These are phyloP conservation scores for Ottelia alismoides DNA, from an alignment of 106 monocot species.

Conservation along the genomic window DNA sequence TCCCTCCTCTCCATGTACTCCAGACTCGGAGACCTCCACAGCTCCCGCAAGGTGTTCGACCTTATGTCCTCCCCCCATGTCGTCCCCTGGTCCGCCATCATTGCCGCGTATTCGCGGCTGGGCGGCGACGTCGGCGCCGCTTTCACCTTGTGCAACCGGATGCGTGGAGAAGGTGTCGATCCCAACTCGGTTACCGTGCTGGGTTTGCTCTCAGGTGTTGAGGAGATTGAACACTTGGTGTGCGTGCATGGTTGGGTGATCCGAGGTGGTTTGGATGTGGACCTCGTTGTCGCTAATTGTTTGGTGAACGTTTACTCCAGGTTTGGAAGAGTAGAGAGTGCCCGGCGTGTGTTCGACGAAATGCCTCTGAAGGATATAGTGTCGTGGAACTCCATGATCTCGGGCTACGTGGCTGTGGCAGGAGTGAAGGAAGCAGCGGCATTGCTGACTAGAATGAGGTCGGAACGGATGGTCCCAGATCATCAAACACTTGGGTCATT, in stretches of 20 bases:
- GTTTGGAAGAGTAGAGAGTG: slow-evolving; percentile 12
- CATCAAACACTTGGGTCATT: slow-evolving; percentile 41
- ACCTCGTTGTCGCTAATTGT: slow-evolving; percentile 35
- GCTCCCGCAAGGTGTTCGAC: slow-evolving; percentile 44
- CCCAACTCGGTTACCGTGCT: slow-evolving; percentile 53
- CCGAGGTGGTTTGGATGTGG: slow-evolving; percentile 17
- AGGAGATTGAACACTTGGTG: slow-evolving; percentile 6
- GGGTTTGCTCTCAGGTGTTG: slow-evolving; percentile 30
- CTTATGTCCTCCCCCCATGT: slow-evolving; percentile 21
- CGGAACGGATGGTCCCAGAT: slow-evolving; percentile 21
- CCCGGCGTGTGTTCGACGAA: slow-evolving; percentile 38
- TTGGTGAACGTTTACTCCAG: slow-evolving; percentile 33
- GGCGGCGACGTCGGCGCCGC: slow-evolving; percentile 16
- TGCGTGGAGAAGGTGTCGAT: slow-evolving; percentile 21
- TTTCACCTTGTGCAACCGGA: slow-evolving; percentile 20
- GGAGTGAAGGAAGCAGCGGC: slow-evolving; percentile 8
- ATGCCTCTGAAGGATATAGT: slow-evolving; percentile 36
- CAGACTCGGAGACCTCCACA: slow-evolving; percentile 1
- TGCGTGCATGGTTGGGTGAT: slow-evolving; percentile 26
- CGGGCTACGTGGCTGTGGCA: slow-evolving; percentile 25
- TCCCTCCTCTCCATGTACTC: slow-evolving; percentile 50
- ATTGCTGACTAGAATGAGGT: slow-evolving; percentile 34
- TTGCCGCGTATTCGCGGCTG: slow-evolving; percentile 25
- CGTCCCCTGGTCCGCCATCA: slow-evolving; percentile 53
- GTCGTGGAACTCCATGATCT: slow-evolving; percentile 65